Conservation (phyloP, 352 stramenopile species). For the Phytophthora pseudosyringae region DNA sequence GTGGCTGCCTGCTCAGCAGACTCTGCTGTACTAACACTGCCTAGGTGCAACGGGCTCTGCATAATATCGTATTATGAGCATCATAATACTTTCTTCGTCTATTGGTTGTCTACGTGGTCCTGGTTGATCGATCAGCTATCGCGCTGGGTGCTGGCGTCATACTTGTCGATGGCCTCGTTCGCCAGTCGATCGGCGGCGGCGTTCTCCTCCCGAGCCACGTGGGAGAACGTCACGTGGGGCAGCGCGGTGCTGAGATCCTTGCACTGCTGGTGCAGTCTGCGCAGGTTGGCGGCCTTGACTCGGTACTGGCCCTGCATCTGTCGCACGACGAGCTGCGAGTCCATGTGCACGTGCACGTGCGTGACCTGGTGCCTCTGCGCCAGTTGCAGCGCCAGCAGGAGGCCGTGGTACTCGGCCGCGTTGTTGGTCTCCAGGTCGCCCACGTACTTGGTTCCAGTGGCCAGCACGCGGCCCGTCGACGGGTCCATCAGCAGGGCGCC, state of each 20-base stretch:
- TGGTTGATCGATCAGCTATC: not conserved
- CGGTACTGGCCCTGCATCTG: constrained; percentile 79
- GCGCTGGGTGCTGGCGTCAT: constrained; percentile 14
- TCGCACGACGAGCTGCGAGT: constrained; percentile 82
- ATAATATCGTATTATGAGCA: not conserved
- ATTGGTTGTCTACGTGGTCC: not conserved
- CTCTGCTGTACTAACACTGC: too few species aligned
- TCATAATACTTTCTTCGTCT: not conserved
- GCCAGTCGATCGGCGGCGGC: constrained; percentile 62
- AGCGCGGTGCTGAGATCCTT: constrained; percentile 41
- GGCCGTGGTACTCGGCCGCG: constrained; percentile 68
- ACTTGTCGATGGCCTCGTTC: constrained; percentile 68
- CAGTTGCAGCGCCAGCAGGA: constrained; percentile 67
- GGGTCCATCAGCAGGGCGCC: constrained; percentile 63
- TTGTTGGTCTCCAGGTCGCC: constrained; percentile 79
- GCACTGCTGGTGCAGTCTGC: constrained; percentile 49
- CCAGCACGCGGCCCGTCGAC: constrained; percentile 47
- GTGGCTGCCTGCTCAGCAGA: too few species aligned
- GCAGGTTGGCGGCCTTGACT: constrained; percentile 70
- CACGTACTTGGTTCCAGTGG: constrained; percentile 50
- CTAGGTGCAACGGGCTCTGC: too few species aligned
- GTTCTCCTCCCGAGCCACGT: constrained; percentile 64
- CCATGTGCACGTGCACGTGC: constrained; percentile 67
- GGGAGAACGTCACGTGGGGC: constrained; percentile 50
- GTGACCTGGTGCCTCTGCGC: constrained; percentile 44